Evolutionary conservation across 768 basidiomycete genomes (phyloP), one percentile per base, ranked within the genome.

Genomic region (Rhodotorula sphaerocarpa): DNA sequence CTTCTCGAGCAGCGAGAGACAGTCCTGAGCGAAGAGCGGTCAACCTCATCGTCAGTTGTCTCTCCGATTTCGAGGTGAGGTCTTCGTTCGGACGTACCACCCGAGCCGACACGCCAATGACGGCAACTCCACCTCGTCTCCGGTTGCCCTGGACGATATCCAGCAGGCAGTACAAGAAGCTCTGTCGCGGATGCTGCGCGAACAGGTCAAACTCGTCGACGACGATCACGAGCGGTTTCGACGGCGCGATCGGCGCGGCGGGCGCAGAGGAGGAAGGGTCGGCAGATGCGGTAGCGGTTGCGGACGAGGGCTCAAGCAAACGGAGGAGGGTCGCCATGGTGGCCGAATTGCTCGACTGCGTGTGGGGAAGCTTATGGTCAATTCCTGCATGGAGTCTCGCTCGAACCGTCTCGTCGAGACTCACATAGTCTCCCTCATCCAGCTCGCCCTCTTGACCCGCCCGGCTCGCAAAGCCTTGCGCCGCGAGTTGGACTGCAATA

Each of bases 201-300:
- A 97, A 99, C 31, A 91, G 80, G 74, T 99, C 95, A 74, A 97
- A 92, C 11, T 85, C 85, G 70, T 99, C 95, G 2, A 97, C 80
- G 45, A 96, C 76, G 42, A 97, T 79, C 50, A 97, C 73, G 2
- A 86, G 85, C 5, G 74, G 72, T 50, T 71, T 73, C 53, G 47
- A 31, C 18, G 36, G 53, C n/a, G 30, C 18, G 88, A 84, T n/a
- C 85, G 84, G 16, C 83, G 77, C 3, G 69, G 75, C 12, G 70
- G 71, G 50, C 63, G 72, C 59, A 66, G 71, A 71, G 72, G 59
- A 28, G 1, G 43, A 25, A 21, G 44, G 20, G 18, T 23, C 5
- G 70, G 75, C 15, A 71, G 71, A 46, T 63, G 72, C 50, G 68
- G 72, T 72, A 72, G 56, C 30, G 0, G 58, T 10, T 3, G 59